A percentile compares a stretch with the other conserved stretches of the same genome.
phyloP scores from a whole-genome alignment of 805 yeast genomes.

The Lachancea dasiensis region DNA sequence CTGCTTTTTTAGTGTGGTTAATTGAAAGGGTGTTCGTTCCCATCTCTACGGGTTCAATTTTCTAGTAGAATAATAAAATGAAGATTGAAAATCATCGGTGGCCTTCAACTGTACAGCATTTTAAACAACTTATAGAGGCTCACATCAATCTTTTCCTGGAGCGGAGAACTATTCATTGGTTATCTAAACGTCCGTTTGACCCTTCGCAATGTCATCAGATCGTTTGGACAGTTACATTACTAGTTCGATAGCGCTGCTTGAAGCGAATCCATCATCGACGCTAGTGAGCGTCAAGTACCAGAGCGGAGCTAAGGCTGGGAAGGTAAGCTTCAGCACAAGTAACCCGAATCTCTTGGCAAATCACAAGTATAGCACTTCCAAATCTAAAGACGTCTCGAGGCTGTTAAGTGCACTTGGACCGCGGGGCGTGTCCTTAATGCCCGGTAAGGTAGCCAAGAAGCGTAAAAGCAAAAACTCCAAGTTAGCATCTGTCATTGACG shows the following conservation, averaged over 20 bases:
- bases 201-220: slow-evolving; percentile 10
- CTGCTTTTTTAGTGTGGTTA: no score
- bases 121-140: no score
- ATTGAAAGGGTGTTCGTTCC: no score
- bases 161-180: not conserved
- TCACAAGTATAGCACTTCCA: slow-evolving; percentile 51
- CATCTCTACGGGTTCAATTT: no score
- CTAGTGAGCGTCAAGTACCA: slow-evolving; percentile 33
- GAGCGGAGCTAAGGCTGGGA: slow-evolving; percentile 13
- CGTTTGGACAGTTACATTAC: slow-evolving; percentile 39
- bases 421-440: slow-evolving; percentile 40
- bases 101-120: no score
- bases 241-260: slow-evolving; percentile 37
- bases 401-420: slow-evolving; percentile 72
- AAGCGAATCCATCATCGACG: slow-evolving; percentile 38
- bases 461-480: slow-evolving; percentile 10
- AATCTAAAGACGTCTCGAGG: slow-evolving; percentile 68
- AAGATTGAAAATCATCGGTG: no score
- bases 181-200: not conserved
- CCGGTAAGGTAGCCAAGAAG: slow-evolving; percentile 23
- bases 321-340: slow-evolving; percentile 47
- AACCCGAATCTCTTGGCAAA: slow-evolving; percentile 62
- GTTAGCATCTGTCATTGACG: slow-evolving; percentile 15
- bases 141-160: not conserved
- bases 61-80: no score